phyloP scores from a whole-genome alignment of 805 yeast species.

The Blastobotrys americana region DNA sequence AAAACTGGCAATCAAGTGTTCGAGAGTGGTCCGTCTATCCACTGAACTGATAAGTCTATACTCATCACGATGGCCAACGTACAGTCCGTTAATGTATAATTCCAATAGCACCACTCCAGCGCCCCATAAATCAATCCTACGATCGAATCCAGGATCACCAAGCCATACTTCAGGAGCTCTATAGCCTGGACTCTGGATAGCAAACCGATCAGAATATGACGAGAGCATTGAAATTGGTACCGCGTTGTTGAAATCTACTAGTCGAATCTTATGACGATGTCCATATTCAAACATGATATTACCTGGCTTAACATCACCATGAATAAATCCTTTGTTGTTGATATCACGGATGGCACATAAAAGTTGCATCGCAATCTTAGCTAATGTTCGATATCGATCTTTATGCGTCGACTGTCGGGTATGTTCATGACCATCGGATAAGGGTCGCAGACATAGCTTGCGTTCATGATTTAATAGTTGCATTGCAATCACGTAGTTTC shows the following conservation, averaged over 20 bases:
- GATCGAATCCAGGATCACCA: constrained; percentile 20
- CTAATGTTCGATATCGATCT: constrained; percentile 7
- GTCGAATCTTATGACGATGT: constrained; percentile 12
- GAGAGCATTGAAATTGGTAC: constrained; percentile 5
- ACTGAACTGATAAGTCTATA: constrained; percentile 2
- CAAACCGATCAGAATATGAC: constrained; percentile 19
- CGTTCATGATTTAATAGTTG: constrained; percentile 9
- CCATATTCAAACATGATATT: constrained; percentile 12
- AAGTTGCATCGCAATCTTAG: constrained; percentile 20
- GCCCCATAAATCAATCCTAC: constrained; percentile 23
- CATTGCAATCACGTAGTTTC: constrained; percentile 4
- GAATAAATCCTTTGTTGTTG: constrained; percentile 18
- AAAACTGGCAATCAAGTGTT: constrained; percentile 1
- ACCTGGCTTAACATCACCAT: constrained; percentile 24
- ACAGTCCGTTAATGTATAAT: constrained; percentile 11
- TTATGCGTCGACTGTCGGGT: neutral
- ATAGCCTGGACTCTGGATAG: constrained; percentile 20
- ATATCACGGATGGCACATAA: constrained; percentile 18
- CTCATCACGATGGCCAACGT: constrained; percentile 1
- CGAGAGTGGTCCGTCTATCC: neutral
- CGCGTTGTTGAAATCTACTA: constrained; percentile 24
- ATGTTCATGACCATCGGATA: neutral
- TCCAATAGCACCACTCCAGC: constrained; percentile 22
- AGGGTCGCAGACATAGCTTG: neutral
- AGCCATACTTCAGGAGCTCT: constrained; percentile 24